These are phyloP conservation scores for Macrolepiota fuliginosa DNA, from an alignment of 768 basidiomycete genomes.

Conservation along the genomic window DNA sequence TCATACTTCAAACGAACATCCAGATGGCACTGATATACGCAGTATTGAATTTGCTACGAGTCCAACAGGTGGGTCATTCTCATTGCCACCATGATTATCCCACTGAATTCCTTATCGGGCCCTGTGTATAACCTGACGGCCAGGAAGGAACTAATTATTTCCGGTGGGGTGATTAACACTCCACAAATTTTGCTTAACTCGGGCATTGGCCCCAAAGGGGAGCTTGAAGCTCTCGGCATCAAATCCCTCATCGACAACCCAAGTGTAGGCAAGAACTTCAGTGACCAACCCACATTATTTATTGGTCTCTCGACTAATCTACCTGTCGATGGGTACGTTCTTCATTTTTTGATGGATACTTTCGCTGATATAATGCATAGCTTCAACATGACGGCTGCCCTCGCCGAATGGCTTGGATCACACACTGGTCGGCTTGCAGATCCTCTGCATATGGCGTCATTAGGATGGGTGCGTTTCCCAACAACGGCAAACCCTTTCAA, in stretches of 20 bases:
- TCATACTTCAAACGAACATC: conserved; percentile 20
- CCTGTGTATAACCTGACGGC: conserved; percentile 14
- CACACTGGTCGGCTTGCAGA: neutral
- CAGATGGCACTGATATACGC: neutral
- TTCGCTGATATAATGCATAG: neutral
- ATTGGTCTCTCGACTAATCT: neutral
- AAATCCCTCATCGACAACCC: conserved; percentile 15
- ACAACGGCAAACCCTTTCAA: neutral
- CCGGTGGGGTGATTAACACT: conserved; percentile 28
- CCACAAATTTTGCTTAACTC: conserved; percentile 22
- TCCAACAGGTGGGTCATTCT: neutral
- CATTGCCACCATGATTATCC: neutral
- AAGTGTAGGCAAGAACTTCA: conserved; percentile 17
- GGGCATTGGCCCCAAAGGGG: conserved; percentile 19
- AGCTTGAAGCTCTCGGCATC: conserved; percentile 12
- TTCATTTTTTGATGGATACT: neutral
- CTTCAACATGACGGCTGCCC: neutral
- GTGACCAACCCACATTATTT: conserved; percentile 11
- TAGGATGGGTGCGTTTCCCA: neutral
- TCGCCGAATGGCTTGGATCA: neutral
- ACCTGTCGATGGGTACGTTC: neutral
- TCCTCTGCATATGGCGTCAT: neutral
- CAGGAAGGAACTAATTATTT: conserved; percentile 26
- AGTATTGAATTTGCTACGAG: neutral
- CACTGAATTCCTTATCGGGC: neutral